Base-by-base conservation (phyloP, 2,329 filamentous ascomycete genomes). In the Arthrinium puccinioides region DNA sequence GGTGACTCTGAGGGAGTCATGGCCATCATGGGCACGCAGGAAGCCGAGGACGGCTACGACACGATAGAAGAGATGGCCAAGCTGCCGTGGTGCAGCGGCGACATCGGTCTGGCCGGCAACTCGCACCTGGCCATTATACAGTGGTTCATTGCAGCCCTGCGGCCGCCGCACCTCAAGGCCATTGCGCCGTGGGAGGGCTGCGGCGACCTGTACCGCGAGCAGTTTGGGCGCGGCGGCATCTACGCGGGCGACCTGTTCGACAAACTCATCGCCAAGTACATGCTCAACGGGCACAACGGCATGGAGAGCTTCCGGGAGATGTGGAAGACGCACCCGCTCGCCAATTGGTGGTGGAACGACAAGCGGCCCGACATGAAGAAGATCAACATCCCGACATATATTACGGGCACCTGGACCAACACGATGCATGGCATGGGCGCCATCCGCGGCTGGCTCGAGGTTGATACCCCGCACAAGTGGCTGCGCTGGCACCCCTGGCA, bases 391-490 rank as follows among this genome's bases (percentile, higher is more conserved):
- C 44, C 44, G 5, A 41, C 42, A 3, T 46, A 46, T 26, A 44
- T 46, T 18, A 40, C 35, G 10, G 44, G 37, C 10, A 44, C 40
- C 5, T 46, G 38, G 29, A 43, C 44, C n/a, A 44, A 42, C 20
- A 39, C 33, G 18, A 32, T 46, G 32, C 44, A 46, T 28, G 38
- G 39, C 6, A 35, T 41, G 35, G 44, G 44, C 8, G 32, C 38
- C 11, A 38, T 46, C 21, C 37, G 57, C 11, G 62, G 52, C 7
- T 66, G 53, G 49, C 39, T 58, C 24, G 47, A 61, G 33, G 46
- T 63, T 10, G 42, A 49, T 2, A 45, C 51, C n/a, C 46, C 56
- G 9, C 40, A 63, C 11, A 64, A 66, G 41, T 66, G 61, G 63
- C 51, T 66, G 16, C 54, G 55, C 0, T 58, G 52, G 48, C 49